These are phyloP conservation scores for Trametes sp. DNA, from an alignment of 1,284 basidiomycete species.

Conservation along the genomic window DNA sequence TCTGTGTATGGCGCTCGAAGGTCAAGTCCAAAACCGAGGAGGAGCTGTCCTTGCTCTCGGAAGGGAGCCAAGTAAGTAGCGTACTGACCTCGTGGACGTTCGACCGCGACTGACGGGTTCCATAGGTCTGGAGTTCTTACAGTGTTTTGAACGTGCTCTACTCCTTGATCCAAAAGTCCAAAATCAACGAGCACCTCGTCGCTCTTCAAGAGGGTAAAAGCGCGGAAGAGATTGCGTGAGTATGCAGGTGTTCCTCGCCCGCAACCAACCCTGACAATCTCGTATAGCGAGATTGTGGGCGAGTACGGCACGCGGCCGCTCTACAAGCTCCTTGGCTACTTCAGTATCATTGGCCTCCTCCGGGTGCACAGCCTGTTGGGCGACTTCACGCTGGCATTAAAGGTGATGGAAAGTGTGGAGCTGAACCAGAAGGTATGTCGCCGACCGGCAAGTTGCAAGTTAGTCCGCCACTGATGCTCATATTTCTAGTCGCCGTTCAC, in stretches of 20 bases:
- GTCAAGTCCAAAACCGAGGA: conserved; percentile 89
- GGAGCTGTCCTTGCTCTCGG: conserved; percentile 84
- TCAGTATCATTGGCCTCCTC: conserved; percentile 93
- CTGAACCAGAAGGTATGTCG: conserved; percentile 77
- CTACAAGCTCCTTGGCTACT: conserved; percentile 98
- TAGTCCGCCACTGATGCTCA: background rate
- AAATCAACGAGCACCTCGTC: conserved; percentile 92
- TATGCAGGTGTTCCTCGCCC: conserved; percentile 29
- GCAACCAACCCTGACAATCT: conserved; percentile 8
- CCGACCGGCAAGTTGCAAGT: background rate
- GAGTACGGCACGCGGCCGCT: conserved; percentile 92
- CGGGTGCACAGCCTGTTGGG: conserved; percentile 96
- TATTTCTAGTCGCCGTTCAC: conserved; percentile 78
- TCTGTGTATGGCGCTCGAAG: conserved; percentile 91
- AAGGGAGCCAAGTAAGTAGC: conserved; percentile 69
- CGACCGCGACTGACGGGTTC: background rate
- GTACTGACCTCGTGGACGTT: background rate
- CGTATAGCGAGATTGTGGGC: conserved; percentile 80
- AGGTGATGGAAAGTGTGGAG: conserved; percentile 95
- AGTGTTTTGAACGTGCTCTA: conserved; percentile 98
- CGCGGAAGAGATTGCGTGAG: conserved; percentile 84
- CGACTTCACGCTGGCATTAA: conserved; percentile 95
- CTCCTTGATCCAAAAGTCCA: conserved; percentile 96
- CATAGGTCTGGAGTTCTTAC: conserved; percentile 94
- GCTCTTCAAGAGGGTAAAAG: conserved; percentile 85